Evolutionary conservation across 2,329 filamentous ascomycete species (phyloP), one percentile per base, ranked within the genome.

Genomic region (Alternaria consortialis): DNA sequence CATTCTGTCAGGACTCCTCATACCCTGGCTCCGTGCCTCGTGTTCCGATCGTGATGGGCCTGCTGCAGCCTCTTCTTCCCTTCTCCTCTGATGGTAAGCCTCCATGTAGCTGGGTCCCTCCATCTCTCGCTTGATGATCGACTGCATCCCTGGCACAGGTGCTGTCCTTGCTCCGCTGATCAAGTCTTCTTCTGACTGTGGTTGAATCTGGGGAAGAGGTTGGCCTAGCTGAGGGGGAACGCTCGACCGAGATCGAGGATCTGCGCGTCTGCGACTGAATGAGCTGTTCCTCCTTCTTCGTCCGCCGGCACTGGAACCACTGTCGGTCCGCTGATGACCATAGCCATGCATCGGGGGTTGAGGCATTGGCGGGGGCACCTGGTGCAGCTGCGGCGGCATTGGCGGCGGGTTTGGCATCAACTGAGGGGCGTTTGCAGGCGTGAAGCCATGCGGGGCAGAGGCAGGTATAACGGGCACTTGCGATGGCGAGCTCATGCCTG

Each of bases 391-490:
- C 46, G 65, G 59, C 47, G 66, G 63, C 55, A 62, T 70, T 31
- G 59, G 63, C 7, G 67, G 60, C 46, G 71, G 71, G 47, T 69
- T 73, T 37, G 69, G 71, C 62, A 77, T 65, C 15, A 75, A 37
- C 69, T 80, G 70, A 64, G 76, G 70, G 61, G 79, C 74, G 61
- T 81, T 75, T 58, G 80, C 70, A 62, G 80, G 68, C 62, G 75
- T 78, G 59, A 78, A 77, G 76, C 69, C 72, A 50, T 76, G 76
- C 42, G 71, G 62, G 27, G 62, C 62, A 6, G 68, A 65, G 12
- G 69, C 70, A n/a, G 72, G 74, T 37, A 67, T 58, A 31, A 62
- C 66, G 51, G 71, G 66, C 37, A 64, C 63, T 44, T 73, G 66
- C 31, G 72, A 75, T 43, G 74, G 75, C 15, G 75, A 77, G 60